Conservation (phyloP, 164 flowering plant genomes). For the Santalum album region DNA sequence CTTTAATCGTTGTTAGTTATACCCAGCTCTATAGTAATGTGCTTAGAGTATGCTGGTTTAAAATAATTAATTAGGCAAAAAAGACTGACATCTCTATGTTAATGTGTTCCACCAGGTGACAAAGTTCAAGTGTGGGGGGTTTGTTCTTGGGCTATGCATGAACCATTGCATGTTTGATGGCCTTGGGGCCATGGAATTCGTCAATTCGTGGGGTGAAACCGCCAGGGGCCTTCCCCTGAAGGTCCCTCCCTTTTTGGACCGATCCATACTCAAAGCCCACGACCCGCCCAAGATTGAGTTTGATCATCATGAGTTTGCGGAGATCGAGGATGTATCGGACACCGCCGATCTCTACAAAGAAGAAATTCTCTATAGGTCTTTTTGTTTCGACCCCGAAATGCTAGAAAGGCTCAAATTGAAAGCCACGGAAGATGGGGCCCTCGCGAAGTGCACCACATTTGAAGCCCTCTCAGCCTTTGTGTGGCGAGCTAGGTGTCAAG, state of each 20-base stretch:
- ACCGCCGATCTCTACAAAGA: conserved; percentile 9
- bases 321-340: conserved; percentile 14
- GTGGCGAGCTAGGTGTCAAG: conserved; percentile 32
- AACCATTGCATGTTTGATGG: conserved; percentile 21
- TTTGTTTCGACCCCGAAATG: conserved; percentile 25
- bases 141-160: conserved; percentile 14
- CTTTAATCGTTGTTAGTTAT: too few species aligned
- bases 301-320: conserved; percentile 12
- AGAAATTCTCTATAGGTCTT: conserved; percentile 13
- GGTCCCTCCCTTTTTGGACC: conserved; percentile 8
- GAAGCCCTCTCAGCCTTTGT: conserved; percentile 36
- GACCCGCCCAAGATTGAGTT: conserved; percentile 12
- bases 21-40: too few species aligned
- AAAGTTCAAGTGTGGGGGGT: conserved; percentile 22
- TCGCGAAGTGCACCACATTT: conserved; percentile 17
- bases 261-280: conserved; percentile 9
- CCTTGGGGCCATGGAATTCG: conserved; percentile 16
- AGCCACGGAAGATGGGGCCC: conserved; percentile 7
- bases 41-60: too few species aligned
- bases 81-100: too few species aligned
- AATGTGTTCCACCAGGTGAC: too few species aligned
- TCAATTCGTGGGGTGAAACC: conserved; percentile 15
- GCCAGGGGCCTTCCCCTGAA: conserved; percentile 12
- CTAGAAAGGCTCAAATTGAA: conserved; percentile 20
- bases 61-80: too few species aligned